Base-by-base conservation (phyloP, 2,329 filamentous ascomycete species). In the Phaeosphaeria sp. region DNA sequence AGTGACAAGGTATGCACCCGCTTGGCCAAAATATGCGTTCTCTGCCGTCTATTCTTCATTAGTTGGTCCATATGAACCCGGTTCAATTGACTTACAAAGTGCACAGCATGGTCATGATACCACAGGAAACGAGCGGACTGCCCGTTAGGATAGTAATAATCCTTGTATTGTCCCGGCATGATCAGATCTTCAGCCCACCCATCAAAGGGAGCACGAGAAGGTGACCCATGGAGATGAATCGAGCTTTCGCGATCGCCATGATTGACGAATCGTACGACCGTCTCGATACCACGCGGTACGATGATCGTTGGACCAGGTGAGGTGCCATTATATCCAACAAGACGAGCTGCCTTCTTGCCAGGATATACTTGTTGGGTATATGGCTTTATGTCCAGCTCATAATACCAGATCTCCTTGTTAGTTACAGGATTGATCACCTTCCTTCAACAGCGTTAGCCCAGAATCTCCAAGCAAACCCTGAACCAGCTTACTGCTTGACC, bases 91-190 rank as follows among this genome's bases (percentile, higher is more conserved):
- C 56, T 33, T 54, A 54, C 56, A 43, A 76, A 70, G 22, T 71
- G 67, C 27, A 75, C 64, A 3, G 76, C 75, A 55, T 79, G 77
- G 49, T 79, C 77, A 56, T 87, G 84, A 60, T 87, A 87, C 85
- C 85, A 87, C 21, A 86, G 73, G 1, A 82, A 76, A 20, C 85
- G 79, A 4, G 79, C 83, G 21, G 75, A 77, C 65, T 86, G 80
- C 17, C 68, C 73, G 66, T 87, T 87, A 9, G 85, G 84, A 60
- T 85, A 88, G 71, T 86, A 87, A 69, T 88, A 87, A 59, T 87
- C 67, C 60, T 87, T 87, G 73, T 81, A 85, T 64, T 87, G 70
- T 0, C 83, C 83, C 0, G 80, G 79, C 0, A 74, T 55, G 5
- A 81, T 83, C 6, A 79, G 68, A 60, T 87, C 84, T 46, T 81